Base-by-base conservation (phyloP, 2,329 filamentous ascomycete genomes). In the Ceratocystis eucalypticola region DNA sequence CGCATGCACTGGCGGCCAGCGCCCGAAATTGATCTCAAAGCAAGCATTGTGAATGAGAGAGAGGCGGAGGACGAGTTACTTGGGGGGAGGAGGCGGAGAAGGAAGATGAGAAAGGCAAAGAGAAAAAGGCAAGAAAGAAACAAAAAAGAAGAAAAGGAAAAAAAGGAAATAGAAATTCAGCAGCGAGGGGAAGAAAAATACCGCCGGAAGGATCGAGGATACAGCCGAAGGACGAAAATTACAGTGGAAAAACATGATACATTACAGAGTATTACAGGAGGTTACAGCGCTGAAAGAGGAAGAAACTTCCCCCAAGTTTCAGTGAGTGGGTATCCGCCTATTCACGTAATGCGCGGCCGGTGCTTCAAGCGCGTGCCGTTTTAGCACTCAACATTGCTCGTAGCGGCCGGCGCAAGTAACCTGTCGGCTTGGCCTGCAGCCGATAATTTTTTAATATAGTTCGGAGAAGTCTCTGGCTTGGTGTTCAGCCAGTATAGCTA, bases 1-100 rank as follows among this genome's bases (percentile, higher is more conserved):
- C 87, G 86, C 77, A 92, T 80, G 82, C 85, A 89, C 80, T 95
- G 89, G 78, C 83, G 84, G 77, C 85, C 84, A 74, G 89, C 87
- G 74, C 84, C 84, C 77, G 86, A 85, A 77, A 92, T 84, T 73
- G 86, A 85, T 79, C 91, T 88, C 76, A 88, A 80, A 78, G 88
- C 86, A 79, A 96, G 82, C 91, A 96, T 96, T 74, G 76, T 88
- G 82, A 77, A 71, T 68, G 72, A 71, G 66, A 69, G 69, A 70
- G 55, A 67, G 65, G 57, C 64, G 65, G 68, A 62, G 65, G 65
- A 66, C 8, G 61, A 68, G 62, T 44, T 61, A 69, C 66, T 70
- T 30, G 15, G 10, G 41, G 37, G 28, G 46, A 64, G 10, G 33
- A 64, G 10, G 33, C n/a, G 28, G 41, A 53, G 30, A 28, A 25